These are phyloP conservation scores for Passiflora organensis DNA, from an alignment of 345 rosid genomes.

Conservation along the genomic window DNA sequence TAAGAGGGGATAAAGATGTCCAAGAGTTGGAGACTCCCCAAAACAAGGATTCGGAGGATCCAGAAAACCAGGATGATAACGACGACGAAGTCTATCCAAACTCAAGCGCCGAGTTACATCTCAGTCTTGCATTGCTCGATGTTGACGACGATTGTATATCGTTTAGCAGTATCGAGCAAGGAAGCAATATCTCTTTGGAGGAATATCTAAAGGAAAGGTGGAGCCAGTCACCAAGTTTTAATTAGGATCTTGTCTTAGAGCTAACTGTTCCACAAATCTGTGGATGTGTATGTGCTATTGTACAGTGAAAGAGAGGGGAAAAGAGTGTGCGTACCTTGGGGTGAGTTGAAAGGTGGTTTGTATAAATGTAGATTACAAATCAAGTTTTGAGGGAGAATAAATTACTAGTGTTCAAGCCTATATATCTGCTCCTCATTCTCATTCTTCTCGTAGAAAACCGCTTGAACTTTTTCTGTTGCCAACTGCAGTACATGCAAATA, in stretches of 20 bases:
- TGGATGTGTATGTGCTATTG: background rate
- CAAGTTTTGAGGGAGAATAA: background rate
- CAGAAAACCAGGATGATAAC: constrained; percentile 37
- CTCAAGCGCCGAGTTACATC: constrained; percentile 52
- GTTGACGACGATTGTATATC: constrained; percentile 59
- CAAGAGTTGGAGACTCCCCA: constrained; percentile 22
- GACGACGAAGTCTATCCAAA: constrained; percentile 86
- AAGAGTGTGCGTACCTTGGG: constrained; percentile 8
- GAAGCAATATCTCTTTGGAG: constrained; percentile 39
- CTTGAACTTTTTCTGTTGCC: background rate
- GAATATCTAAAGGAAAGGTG: constrained; percentile 49
- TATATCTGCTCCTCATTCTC: no score
- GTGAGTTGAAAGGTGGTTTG: constrained; percentile 10
- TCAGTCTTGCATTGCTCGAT: constrained; percentile 68
- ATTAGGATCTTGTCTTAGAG: constrained; percentile 18
- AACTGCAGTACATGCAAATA: no score
- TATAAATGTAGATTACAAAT: no score
- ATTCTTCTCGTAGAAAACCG: background rate
- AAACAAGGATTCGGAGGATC: constrained; percentile 16
- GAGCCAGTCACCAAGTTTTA: constrained; percentile 66
- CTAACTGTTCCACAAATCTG: background rate
- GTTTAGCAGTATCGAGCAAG: constrained; percentile 55
- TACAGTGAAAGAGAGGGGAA: background rate
- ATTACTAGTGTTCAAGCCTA: no score
- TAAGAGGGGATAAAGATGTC: constrained; percentile 43